Conservation (phyloP, 306 rosid genomes). For the Cucurbita moschata region DNA sequence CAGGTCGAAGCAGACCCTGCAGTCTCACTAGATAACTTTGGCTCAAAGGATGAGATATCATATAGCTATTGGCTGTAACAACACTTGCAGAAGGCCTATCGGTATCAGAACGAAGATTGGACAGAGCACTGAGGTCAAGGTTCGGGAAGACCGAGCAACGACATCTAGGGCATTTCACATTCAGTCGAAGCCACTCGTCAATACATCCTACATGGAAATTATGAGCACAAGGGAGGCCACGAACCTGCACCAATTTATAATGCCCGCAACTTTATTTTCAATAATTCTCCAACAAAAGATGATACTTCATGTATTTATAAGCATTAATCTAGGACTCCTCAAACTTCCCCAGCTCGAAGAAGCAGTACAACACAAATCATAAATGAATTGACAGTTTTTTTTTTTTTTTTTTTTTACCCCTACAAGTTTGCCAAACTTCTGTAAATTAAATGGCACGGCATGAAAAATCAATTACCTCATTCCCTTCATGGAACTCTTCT, state of each 20-base stretch:
- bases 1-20: slow-evolving; percentile 69
- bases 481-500: slow-evolving; percentile 85
- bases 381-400: neutral
- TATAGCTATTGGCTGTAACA: slow-evolving; percentile 57
- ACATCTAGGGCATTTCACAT: slow-evolving; percentile 96
- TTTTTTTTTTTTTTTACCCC: neutral
- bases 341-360: neutral
- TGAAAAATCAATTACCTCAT: slow-evolving; percentile 46
- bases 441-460: neutral
- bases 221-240: slow-evolving; percentile 97
- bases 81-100: slow-evolving; percentile 53
- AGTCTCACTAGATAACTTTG: slow-evolving; percentile 75
- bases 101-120: slow-evolving; percentile 74
- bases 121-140: slow-evolving; percentile 96
- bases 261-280: slow-evolving; percentile 1
- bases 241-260: slow-evolving; percentile 51
- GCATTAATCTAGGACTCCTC: neutral
- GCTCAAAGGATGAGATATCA: slow-evolving; percentile 64
- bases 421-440: neutral
- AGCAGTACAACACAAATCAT: neutral
- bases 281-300: neutral
- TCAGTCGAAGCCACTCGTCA: slow-evolving; percentile 97
- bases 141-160: slow-evolving; percentile 98
- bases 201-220: slow-evolving; percentile 97
- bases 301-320: neutral